Conservation (phyloP, 352 stramenopile species). For the Phytophthora pluvialis region DNA sequence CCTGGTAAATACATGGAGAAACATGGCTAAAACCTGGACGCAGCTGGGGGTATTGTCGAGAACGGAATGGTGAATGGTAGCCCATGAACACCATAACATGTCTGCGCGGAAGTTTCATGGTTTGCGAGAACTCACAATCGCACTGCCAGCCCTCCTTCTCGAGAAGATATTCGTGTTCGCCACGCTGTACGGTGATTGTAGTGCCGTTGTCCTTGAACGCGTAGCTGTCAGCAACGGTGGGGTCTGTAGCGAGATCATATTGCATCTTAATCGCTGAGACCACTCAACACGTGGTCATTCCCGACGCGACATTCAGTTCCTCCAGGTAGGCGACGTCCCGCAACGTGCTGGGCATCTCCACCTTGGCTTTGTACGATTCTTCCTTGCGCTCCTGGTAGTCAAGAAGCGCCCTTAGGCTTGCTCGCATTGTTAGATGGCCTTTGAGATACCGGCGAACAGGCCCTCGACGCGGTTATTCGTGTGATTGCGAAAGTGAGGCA, state of each 20-base stretch:
- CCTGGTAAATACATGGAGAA: not conserved
- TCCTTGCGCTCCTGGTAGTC: not conserved
- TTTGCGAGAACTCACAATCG: slow-evolving; percentile 11
- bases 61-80: slow-evolving; percentile 11
- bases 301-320: not conserved
- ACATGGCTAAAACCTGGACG: slow-evolving; percentile 17
- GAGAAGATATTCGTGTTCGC: slow-evolving; percentile 9
- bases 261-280: not conserved
- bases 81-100: slow-evolving; percentile 5
- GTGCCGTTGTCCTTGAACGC: slow-evolving; percentile 1
- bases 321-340: not conserved
- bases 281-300: slow-evolving; percentile 1
- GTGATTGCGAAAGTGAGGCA: slow-evolving; percentile 20
- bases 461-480: slow-evolving; percentile 17
- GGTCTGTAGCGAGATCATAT: not conserved
- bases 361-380: not conserved
- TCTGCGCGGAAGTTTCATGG: slow-evolving; percentile 16
- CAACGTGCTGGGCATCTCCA: not conserved
- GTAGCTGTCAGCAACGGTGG: not conserved
- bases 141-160: slow-evolving; percentile 1
- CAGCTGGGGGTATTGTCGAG: slow-evolving; percentile 5
- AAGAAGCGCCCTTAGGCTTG: not conserved
- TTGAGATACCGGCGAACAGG: slow-evolving; percentile 3
- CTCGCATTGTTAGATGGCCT: not conserved
- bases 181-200: not conserved